phyloP scores from a whole-genome alignment of 108 stramenopile genomes.

The Skeletonema costatum region DNA sequence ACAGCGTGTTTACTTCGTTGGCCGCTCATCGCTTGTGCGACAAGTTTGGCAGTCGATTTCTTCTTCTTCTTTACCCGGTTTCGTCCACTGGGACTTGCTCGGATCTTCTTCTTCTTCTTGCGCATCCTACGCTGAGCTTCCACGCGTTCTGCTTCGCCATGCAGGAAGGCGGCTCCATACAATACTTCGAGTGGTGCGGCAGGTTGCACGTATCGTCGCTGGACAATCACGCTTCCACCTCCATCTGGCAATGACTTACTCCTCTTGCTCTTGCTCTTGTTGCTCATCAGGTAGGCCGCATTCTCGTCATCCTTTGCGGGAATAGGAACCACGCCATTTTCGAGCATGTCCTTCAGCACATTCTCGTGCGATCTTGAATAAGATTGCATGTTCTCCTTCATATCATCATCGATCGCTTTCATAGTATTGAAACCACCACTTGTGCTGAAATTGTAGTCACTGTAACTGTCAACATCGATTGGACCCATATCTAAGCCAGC shows the following conservation, averaged over 20 bases:
- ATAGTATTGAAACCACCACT: constrained; percentile 9
- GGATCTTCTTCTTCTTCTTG: constrained; percentile 24
- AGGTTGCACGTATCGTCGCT: constrained; percentile 35
- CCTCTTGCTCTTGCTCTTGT: not conserved
- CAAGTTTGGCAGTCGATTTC: constrained; percentile 10
- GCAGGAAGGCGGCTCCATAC: constrained; percentile 33
- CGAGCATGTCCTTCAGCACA: not conserved
- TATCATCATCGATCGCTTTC: constrained; percentile 27
- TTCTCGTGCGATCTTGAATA: not conserved
- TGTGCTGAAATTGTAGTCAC: not conserved
- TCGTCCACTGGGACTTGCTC: constrained; percentile 24
- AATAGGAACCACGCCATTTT: constrained; percentile 28
- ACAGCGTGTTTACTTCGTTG: constrained; percentile 25
- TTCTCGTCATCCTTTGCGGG: constrained; percentile 24
- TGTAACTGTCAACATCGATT: constrained; percentile 5
- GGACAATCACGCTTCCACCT: constrained; percentile 10
- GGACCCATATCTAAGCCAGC: constrained; percentile 39
- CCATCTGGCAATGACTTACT: not conserved
- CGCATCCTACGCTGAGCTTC: constrained; percentile 15
- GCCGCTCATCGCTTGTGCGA: constrained; percentile 28
- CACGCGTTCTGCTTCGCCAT: constrained; percentile 29
- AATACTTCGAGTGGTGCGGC: constrained; percentile 34
- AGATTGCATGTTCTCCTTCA: constrained; percentile 1
- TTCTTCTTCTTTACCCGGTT: constrained; percentile 30
- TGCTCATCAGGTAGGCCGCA: constrained; percentile 16